Conservation (phyloP, 371 early-diverging fungal genomes). For the Phascolomyces articulosus region DNA sequence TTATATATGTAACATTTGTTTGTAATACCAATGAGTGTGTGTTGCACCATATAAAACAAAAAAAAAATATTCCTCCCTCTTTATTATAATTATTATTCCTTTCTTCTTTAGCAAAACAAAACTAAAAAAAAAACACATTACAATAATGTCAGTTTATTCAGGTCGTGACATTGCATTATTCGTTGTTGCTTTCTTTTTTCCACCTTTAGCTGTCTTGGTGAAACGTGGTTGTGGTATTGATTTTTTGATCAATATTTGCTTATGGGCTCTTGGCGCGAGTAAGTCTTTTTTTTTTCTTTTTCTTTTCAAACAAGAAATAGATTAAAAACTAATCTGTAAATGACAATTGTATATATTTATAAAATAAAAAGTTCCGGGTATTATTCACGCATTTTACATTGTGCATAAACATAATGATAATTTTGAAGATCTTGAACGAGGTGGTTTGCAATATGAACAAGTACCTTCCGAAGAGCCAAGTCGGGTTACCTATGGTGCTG, state of each 20-base stretch:
- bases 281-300: slow-evolving; percentile 11
- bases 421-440: slow-evolving; percentile 49
- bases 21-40: no score
- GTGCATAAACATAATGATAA: slow-evolving; percentile 53
- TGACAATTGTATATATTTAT: no score
- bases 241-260: slow-evolving; percentile 67
- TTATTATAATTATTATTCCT: background rate
- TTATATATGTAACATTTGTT: no score
- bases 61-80: no score
- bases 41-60: no score
- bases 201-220: slow-evolving; percentile 70
- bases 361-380: slow-evolving; percentile 41
- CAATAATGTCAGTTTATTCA: slow-evolving; percentile 38
- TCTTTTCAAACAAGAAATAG: background rate
- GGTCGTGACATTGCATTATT: slow-evolving; percentile 59
- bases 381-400: slow-evolving; percentile 55
- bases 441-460: slow-evolving; percentile 42
- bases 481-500: slow-evolving; percentile 32
- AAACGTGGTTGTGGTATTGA: slow-evolving; percentile 69
- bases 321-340: background rate
- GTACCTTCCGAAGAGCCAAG: slow-evolving; percentile 36
- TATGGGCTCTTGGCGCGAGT: slow-evolving; percentile 64
- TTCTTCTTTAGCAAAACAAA: background rate
- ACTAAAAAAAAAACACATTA: background rate
- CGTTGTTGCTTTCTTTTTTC: slow-evolving; percentile 70